Base-by-base conservation (phyloP, 2,329 filamentous ascomycete genomes). In the Penicillium sp. region DNA sequence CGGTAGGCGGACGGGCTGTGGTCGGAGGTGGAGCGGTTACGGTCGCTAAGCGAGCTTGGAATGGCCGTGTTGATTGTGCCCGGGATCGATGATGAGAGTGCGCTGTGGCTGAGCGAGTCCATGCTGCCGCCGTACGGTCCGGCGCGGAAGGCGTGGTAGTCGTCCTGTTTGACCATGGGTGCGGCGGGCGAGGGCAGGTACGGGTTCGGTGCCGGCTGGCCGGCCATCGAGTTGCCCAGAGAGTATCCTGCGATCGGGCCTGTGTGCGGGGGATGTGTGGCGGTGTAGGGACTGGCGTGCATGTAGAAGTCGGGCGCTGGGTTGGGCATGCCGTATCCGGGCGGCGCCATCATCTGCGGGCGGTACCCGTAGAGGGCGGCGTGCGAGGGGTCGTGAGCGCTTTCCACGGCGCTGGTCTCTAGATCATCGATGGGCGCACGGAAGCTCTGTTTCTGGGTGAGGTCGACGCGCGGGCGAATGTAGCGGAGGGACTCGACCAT, bases 391-490 rank as follows among this genome's bases (percentile, higher is more conserved):
- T 74, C 70, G 29, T 63, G 64, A 15, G 67, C 54, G 44, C 64
- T 69, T 37, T 76, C 72, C 42, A 74, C 53, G 12, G 57, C 56
- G n/a, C 54, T 59, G 6, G 70, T 65, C 44, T 83, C 80, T 2
- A 78, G 64, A 42, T 87, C 83, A 45, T 87, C 81, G 28, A 87
- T 76, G 0, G 82, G 81, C 0, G 81, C 75, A 7, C 84, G 80
- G 69, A 88, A 88, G 66, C 82, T 87, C 60, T 85, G 81, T 44
- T 79, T 78, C 13, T 76, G 76, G 37, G 83, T 73, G 25, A 88
- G 72, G 45, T 84, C 80, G 0, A 65, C 51, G 4, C 84, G 80
- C 10, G 83, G 82, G 6, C 74, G 68, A 27, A 86, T 71, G 42
- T 73, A 66, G 24, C 69, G 67, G 37, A 84, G 70, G 18, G 66